These are phyloP conservation scores for Cladophialophora bantiana DNA, from an alignment of 2,329 filamentous ascomycete genomes.

Conservation along the genomic window DNA sequence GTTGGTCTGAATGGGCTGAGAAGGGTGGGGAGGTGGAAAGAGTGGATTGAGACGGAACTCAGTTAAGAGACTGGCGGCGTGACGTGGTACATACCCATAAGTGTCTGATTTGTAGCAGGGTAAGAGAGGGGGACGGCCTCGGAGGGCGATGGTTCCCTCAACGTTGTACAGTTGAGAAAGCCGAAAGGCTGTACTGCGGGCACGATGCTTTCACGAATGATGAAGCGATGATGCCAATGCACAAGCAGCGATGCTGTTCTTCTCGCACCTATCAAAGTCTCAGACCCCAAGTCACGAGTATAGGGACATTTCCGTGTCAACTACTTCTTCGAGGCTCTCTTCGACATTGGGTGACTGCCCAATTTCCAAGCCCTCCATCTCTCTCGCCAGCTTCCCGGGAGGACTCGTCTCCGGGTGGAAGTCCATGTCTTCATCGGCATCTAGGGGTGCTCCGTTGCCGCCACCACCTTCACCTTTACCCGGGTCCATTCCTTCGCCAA, in stretches of 20 bases:
- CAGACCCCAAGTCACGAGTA: not conserved
- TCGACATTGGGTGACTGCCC: constrained; percentile 50
- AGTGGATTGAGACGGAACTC: constrained; percentile 41
- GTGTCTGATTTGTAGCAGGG: not conserved
- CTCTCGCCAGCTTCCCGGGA: constrained; percentile 20
- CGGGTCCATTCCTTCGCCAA: constrained; percentile 2
- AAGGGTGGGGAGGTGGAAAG: constrained; percentile 70
- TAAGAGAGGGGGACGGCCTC: not conserved
- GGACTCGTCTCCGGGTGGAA: constrained; percentile 26
- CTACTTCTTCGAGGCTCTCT: constrained; percentile 94
- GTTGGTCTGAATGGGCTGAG: constrained; percentile 77
- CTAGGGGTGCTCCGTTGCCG: not conserved
- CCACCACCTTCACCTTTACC: not conserved
- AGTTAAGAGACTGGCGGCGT: not conserved
- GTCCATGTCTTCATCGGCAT: constrained; percentile 4
- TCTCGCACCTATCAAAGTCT: not conserved
- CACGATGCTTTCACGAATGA: not conserved
- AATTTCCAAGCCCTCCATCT: constrained; percentile 26
- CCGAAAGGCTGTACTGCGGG: not conserved
- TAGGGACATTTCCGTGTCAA: constrained; percentile 56
- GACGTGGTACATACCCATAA: not conserved
- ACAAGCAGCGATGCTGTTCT: not conserved
- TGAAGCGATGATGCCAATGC: not conserved
- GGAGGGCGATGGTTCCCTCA: not conserved
- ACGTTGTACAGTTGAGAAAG: constrained; percentile 36